Conservation (phyloP, 495 filamentous ascomycete species). For the Neurospora sp. region DNA sequence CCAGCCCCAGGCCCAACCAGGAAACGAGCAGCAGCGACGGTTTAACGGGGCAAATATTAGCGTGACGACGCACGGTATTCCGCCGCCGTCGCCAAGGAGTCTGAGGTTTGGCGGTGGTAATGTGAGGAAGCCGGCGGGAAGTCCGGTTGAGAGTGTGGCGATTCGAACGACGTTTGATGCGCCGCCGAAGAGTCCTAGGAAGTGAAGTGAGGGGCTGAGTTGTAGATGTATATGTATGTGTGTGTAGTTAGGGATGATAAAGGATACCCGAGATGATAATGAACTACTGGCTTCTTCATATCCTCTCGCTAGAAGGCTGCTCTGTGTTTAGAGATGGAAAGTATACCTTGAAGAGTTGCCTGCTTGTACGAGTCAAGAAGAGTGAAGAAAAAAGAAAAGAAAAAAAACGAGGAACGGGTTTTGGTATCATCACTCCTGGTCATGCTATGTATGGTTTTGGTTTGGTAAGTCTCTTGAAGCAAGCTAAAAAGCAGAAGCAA, state of each 20-base stretch:
- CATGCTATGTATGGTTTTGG: background rate
- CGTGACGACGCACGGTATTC: background rate
- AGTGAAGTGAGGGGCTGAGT: background rate
- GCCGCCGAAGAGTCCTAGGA: background rate
- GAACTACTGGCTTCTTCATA: background rate
- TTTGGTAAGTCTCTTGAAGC: background rate
- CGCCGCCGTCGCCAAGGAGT: slow-evolving; percentile 8
- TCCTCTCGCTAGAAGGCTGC: background rate
- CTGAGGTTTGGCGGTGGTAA: slow-evolving; percentile 4
- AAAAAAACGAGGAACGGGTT: slow-evolving; percentile 4
- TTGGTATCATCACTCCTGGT: slow-evolving; percentile 1
- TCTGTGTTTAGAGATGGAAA: background rate
- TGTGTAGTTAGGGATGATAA: background rate
- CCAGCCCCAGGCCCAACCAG: slow-evolving; percentile 3
- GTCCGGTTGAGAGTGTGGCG: background rate
- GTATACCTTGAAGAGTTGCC: background rate
- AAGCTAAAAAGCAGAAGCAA: background rate
- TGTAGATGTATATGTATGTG: background rate
- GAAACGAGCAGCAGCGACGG: background rate
- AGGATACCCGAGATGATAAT: background rate
- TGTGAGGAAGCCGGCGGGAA: background rate
- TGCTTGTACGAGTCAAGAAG: slow-evolving; percentile 3
- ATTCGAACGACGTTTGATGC: background rate
- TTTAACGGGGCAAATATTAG: slow-evolving; percentile 7
- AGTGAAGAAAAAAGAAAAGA: too few species aligned